These are phyloP conservation scores for Alternaria conjuncta DNA, from an alignment of 2,329 filamentous ascomycete genomes.

Conservation along the genomic window DNA sequence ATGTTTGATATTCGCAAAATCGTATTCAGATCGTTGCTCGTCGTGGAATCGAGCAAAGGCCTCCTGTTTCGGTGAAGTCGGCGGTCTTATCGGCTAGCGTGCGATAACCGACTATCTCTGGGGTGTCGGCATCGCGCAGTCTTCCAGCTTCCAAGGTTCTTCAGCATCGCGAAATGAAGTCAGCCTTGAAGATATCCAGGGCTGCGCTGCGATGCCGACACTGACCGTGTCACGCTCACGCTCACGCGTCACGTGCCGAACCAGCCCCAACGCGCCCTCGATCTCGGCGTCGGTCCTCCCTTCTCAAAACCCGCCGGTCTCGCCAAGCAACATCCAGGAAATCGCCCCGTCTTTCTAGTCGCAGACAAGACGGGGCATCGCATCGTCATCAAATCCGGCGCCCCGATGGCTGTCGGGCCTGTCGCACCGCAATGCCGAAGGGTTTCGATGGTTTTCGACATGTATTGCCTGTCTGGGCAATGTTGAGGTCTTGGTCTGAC, in stretches of 20 bases:
- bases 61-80: background rate
- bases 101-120: background rate
- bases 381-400: background rate
- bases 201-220: background rate
- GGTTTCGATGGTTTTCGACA: background rate
- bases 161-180: background rate
- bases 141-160: background rate
- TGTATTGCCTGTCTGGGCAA: slow-evolving; percentile 3
- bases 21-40: background rate
- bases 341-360: background rate
- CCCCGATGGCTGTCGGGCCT: slow-evolving; percentile 10
- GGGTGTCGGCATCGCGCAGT: background rate
- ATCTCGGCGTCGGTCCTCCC: background rate
- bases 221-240: background rate
- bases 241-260: background rate
- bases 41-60: background rate
- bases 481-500: background rate
- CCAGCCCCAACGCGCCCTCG: background rate
- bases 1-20: background rate
- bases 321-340: background rate
- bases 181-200: background rate
- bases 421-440: slow-evolving; percentile 3
- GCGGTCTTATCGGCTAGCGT: background rate
- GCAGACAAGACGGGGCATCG: background rate
- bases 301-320: background rate